Conservation (phyloP, 331 rosid species). For the Quercus tomentella region DNA sequence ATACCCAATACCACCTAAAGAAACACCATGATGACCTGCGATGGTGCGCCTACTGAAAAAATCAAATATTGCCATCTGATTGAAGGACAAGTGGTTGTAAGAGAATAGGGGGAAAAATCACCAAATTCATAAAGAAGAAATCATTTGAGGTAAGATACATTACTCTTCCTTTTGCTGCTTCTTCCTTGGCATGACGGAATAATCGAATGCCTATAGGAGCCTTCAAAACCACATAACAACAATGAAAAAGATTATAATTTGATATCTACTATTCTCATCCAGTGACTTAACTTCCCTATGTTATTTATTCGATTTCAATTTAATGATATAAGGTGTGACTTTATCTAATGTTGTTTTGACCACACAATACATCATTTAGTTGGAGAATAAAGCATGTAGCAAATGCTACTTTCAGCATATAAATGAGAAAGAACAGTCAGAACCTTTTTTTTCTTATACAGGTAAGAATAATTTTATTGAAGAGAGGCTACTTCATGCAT, state of each 20-base stretch:
- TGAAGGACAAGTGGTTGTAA: neutral
- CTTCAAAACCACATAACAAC: neutral
- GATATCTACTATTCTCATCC: neutral
- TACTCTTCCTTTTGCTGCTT: constrained; percentile 34
- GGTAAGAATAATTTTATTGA: too few species aligned
- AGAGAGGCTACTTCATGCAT: too few species aligned
- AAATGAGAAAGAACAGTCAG: too few species aligned
- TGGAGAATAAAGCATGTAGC: too few species aligned
- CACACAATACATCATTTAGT: too few species aligned
- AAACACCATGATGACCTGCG: constrained; percentile 25
- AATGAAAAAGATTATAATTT: neutral
- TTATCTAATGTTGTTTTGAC: too few species aligned
- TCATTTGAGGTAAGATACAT: constrained; percentile 2
- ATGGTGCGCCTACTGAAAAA: constrained; percentile 1
- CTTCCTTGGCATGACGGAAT: constrained; percentile 19
- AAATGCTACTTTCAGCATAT: too few species aligned
- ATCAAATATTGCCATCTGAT: constrained; percentile 19
- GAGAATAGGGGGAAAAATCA: neutral
- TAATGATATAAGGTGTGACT: too few species aligned
- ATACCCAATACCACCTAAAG: constrained; percentile 45
- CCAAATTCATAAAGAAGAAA: neutral
- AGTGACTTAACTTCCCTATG: neutral
- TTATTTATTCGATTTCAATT: neutral
- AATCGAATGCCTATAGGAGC: constrained; percentile 22
- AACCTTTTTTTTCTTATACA: too few species aligned